phyloP scores from a whole-genome alignment of 495 filamentous ascomycete genomes.

The Aspergillus coremiiformis region DNA sequence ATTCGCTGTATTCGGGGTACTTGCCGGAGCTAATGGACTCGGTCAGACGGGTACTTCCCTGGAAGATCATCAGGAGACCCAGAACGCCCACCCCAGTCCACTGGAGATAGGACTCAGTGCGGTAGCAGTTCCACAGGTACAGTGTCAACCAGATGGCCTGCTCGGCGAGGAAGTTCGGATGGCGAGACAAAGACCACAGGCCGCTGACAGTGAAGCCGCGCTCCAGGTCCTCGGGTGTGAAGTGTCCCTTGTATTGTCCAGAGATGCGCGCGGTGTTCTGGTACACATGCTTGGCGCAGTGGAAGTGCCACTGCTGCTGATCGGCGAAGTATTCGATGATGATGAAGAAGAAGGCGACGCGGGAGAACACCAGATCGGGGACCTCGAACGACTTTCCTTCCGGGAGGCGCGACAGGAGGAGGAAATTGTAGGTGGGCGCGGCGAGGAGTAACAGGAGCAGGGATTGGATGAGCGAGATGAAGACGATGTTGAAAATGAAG shows the following conservation, averaged over 20 bases:
- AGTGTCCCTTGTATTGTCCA: constrained; percentile 32
- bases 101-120: constrained; percentile 60
- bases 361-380: constrained; percentile 61
- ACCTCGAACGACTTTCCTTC: constrained; percentile 37
- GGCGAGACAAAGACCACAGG: constrained; percentile 77
- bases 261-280: constrained; percentile 63
- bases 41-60: constrained; percentile 79
- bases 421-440: constrained; percentile 73
- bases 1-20: constrained; percentile 82
- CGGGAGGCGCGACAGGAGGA: constrained; percentile 47
- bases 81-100: constrained; percentile 72
- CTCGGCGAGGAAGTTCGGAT: constrained; percentile 93
- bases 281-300: constrained; percentile 72
- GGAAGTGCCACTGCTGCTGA: constrained; percentile 90
- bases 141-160: constrained; percentile 83
- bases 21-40: constrained; percentile 72
- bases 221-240: constrained; percentile 68
- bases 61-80: constrained; percentile 71
- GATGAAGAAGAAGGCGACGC: constrained; percentile 60
- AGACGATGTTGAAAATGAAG: constrained; percentile 76
- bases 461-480: constrained; percentile 82
- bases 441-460: constrained; percentile 61
- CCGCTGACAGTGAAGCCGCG: constrained; percentile 84
- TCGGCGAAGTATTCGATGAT: constrained; percentile 76
- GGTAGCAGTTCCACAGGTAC: constrained; percentile 79